Base-by-base conservation (phyloP, 2,329 filamentous ascomycete species). In the Penicillium sp. region DNA sequence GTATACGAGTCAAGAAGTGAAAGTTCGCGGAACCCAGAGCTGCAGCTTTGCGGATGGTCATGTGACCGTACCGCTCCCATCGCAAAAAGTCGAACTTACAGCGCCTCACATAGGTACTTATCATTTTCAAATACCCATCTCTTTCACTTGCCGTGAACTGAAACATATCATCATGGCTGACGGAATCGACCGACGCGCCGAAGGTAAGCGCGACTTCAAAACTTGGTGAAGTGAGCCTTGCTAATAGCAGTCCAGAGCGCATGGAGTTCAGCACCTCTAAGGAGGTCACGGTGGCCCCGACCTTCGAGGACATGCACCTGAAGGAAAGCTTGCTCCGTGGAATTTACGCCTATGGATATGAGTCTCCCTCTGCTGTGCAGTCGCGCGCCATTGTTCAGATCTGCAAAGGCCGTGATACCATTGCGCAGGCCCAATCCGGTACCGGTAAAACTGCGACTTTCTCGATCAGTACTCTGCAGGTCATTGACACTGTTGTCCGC, bases 231-330 rank as follows among this genome's bases (percentile, higher is more conserved):
- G 48, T 37, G 37, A 50, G 52, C n/a, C 61, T 51, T 62, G 58
- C 70, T 72, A 60, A 73, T 65, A 39, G 43, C 52, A 64, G 41
- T 55, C 16, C 58, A 81, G 93, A 96, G 83, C 88, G 91, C 77
- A 96, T 98, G 88, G 93, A 98, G 82, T 98, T 99, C 77, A 90
- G 89, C 64, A 99, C 95, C 75, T 97, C 93, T 63, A 97, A 96
- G 80, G 95, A 98, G 83, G 93, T 98, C 59, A 95, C 90, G 2
- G 95, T 81, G 57, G 91, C 93, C 70, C 92, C 93, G 46, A 96
- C 93, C 53, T 95, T 96, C 74, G 90, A 96, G 81, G 90, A 91
- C 60, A 96, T 98, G 93, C 93, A 96, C 68, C 77, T 99, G 75
- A 99, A 99, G 80, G 93, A 98, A 77, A 96, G 96, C 72, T 87